phyloP scores from a whole-genome alignment of 805 yeast genomes.

The Schwanniomyces vanrijiae region DNA sequence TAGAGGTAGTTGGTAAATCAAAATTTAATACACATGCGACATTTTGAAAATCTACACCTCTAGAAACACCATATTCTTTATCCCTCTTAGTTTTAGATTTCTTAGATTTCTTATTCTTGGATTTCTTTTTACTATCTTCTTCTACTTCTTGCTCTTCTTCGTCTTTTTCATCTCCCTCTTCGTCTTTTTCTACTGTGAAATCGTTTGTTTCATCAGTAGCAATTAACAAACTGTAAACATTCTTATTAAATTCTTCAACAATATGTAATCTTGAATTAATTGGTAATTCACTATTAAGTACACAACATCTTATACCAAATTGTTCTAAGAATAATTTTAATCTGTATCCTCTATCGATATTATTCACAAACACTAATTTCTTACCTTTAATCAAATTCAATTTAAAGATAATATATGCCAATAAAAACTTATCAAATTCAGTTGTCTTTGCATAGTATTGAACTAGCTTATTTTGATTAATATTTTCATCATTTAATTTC shows the following conservation, averaged over 20 bases:
- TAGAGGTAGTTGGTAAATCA: constrained; percentile 87
- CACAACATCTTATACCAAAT: constrained; percentile 87
- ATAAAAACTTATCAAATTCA: constrained; percentile 88
- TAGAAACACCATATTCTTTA: constrained; percentile 87
- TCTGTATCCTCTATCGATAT: constrained; percentile 93
- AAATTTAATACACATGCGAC: constrained; percentile 96
- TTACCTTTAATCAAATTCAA: constrained; percentile 87
- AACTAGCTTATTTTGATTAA: constrained; percentile 58
- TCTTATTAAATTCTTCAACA: constrained; percentile 92
- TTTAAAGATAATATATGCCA: constrained; percentile 90
- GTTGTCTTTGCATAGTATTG: constrained; percentile 86
- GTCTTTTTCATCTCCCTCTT: constrained; percentile 41
- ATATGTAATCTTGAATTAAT: constrained; percentile 90
- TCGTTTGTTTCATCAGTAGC: constrained; percentile 91
- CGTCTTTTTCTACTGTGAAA: constrained; percentile 49
- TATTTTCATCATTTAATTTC: constrained; percentile 71
- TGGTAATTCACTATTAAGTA: constrained; percentile 90
- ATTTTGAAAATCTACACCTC: constrained; percentile 95
- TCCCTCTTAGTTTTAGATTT: constrained; percentile 45
- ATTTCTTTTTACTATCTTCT: constrained; percentile 10
- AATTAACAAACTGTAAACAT: constrained; percentile 79
- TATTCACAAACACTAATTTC: constrained; percentile 85
- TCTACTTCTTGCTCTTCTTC: constrained; percentile 18
- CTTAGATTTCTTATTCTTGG: constrained; percentile 9
- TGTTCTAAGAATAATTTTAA: constrained; percentile 88